Base-by-base conservation (phyloP, 2,329 filamentous ascomycete species). In the Pseudocercospora ulei region DNA sequence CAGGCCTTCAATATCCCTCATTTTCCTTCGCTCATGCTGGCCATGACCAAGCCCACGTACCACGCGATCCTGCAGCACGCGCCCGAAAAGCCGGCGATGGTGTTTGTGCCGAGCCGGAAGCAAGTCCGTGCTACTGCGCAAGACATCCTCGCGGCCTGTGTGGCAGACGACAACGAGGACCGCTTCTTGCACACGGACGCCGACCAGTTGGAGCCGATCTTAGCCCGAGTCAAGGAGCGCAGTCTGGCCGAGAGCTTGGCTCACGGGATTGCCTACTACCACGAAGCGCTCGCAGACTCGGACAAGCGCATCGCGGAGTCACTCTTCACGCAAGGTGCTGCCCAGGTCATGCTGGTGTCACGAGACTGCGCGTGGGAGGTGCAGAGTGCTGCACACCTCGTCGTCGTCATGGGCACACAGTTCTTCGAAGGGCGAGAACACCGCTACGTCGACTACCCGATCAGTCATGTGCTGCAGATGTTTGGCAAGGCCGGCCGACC, bases 351-450 rank as follows among this genome's bases (percentile, higher is more conserved):
- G 52, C 66, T 84, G 30, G 79, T 80, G 16, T 82, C 79, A 5
- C 77, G 90, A 37, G 88, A 98, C 63, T 86, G 90, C 34, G 95
- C 87, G 64, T 98, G 90, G 88, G 88, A 96, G 63, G 69, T 98
- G 37, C 78, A 93, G 48, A 79, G 78, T 56, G 84, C 76, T 1
- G 87, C 88, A 3, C 87, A 96, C 58, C 70, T 98, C 8, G 87
- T 96, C 8, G 75, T 98, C 31, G 79, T 98, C 19, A 96, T 98
- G 87, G 87, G 87, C 9, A 98, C 92, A 1, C 90, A 98, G 57
- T 95, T 87, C 64, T 98, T 88, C 50, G 90, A 98, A 56, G 90
- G 90, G 4, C 80, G 86, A 35, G 88, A 98, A 63, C 92, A 98
- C 61, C 80, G 92, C 45, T 98, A 98, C 61, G 78, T 96, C 37